Evolutionary conservation across 805 yeast species (phyloP).

Genomic region (Kazachstania africana): DNA sequence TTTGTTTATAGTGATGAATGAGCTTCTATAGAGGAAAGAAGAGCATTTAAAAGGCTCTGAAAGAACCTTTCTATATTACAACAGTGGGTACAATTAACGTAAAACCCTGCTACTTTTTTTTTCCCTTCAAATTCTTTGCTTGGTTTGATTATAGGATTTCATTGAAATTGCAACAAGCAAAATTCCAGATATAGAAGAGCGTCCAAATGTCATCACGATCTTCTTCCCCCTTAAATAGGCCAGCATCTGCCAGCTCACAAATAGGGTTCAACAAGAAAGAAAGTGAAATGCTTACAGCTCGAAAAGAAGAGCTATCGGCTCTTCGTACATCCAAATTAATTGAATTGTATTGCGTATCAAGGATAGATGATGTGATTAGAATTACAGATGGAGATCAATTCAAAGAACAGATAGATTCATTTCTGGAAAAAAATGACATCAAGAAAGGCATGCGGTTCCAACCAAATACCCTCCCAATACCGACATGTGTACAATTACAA

Average conservation of each 20-base stretch:
- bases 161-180: no score
- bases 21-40: no score
- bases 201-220: slow-evolving; percentile 10
- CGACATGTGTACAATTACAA: no score
- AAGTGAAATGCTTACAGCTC: background rate
- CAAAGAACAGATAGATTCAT: slow-evolving; percentile 31
- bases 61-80: no score
- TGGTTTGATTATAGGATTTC: no score
- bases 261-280: background rate
- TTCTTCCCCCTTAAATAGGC: slow-evolving; percentile 6
- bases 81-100: no score
- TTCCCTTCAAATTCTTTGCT: no score
- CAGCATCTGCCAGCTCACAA: background rate
- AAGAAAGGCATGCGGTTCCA: slow-evolving; percentile 35
- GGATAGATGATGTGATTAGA: slow-evolving; percentile 34
- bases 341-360: slow-evolving; percentile 48
- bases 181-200: no score
- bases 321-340: slow-evolving; percentile 46
- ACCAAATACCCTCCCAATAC: slow-evolving; percentile 17
- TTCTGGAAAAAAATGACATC: slow-evolving; percentile 41
- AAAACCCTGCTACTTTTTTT: no score
- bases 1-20: no score
- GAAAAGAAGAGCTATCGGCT: slow-evolving; percentile 29
- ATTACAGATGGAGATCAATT: slow-evolving; percentile 31
- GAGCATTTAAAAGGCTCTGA: no score